phyloP scores from a whole-genome alignment of 2,329 filamentous ascomycete genomes.

The Dactylellina leptospora region DNA sequence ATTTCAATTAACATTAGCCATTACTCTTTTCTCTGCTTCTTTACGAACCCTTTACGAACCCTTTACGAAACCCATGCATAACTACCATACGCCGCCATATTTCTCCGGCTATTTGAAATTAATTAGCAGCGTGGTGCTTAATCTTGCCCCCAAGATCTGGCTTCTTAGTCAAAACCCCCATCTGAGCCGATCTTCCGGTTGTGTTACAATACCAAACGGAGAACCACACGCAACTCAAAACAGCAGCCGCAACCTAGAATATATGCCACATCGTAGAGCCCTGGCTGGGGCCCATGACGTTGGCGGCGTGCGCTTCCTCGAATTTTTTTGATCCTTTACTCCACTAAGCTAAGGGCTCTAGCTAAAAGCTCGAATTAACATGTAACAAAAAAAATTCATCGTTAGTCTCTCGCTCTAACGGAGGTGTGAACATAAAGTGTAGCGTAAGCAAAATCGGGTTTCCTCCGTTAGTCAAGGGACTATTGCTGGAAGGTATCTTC shows the following conservation, averaged over 20 bases:
- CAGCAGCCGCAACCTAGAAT: constrained; percentile 31
- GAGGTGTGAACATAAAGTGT: too few species aligned
- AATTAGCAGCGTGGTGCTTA: too few species aligned
- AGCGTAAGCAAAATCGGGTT: too few species aligned
- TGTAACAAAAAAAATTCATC: background rate
- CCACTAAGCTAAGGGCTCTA: background rate
- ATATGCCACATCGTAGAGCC: constrained; percentile 42
- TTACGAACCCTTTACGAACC: too few species aligned
- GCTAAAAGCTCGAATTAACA: background rate
- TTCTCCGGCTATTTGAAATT: too few species aligned
- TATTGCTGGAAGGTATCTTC: too few species aligned
- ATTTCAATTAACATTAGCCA: too few species aligned
- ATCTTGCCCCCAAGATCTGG: too few species aligned
- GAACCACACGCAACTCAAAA: constrained; percentile 31
- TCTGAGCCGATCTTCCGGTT: constrained; percentile 49
- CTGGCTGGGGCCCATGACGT: constrained; percentile 43
- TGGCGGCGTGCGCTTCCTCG: constrained; percentile 16
- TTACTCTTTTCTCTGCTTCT: too few species aligned
- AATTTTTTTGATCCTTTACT: background rate
- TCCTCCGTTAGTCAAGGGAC: background rate
- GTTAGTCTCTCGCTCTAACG: too few species aligned
- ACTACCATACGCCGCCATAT: too few species aligned
- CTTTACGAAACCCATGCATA: too few species aligned
- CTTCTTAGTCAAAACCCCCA: background rate
- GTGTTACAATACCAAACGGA: constrained; percentile 30